Evolutionary conservation across 2,329 filamentous ascomycete species (phyloP), one percentile per base, ranked within the genome.

Genomic region (Fusarium phyllophilum): DNA sequence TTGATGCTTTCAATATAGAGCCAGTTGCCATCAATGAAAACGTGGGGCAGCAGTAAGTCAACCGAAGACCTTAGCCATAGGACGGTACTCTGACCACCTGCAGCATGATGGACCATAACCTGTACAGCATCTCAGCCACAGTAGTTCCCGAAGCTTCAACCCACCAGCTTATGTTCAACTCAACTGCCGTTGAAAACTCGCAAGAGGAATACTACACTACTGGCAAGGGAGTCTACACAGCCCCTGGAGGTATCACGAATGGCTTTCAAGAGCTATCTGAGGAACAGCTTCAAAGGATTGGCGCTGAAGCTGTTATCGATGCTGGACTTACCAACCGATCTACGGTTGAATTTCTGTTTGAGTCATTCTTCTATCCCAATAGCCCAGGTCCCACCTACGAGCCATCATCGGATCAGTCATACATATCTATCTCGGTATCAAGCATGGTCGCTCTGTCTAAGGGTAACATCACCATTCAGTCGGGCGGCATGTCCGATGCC

Each of bases 281-380:
- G 3, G 22, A 68, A 10, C 34, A 69, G 7, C 44, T 69, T 6
- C 31, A 46, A 9, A 11, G 56, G 1, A 68, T 69, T 20, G 64
- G 64, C 0, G 66, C 64, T 7, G 24, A 66, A 9, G n/a, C 64
- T 10, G 49, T 69, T 14, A 22, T 63, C 18, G 49, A 69, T 22
- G 64, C 64, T 9, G 66, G 49, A 13, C 66, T 69, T 12, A 31
- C n/a, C 2, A 60, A 69, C 5, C 34, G 67, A 8, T 68, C 64
- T 13, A 59, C 67, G 13, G 48, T 69, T 8, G 66, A 69, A 13
- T 68, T 68, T 22, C 49, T 69, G 5, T 68, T 69, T n/a, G 64
- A 69, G 15, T 69, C 66, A 8, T 56, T 60, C 17, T 68, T 66
- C 57, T 63, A 69, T n/a, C 66, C 66, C 0, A 56, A 66, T 3